A percentile compares a stretch with the other conserved stretches of the same genome.
phyloP scores from a whole-genome alignment of 768 basidiomycete genomes.

The Galerina marginata region DNA sequence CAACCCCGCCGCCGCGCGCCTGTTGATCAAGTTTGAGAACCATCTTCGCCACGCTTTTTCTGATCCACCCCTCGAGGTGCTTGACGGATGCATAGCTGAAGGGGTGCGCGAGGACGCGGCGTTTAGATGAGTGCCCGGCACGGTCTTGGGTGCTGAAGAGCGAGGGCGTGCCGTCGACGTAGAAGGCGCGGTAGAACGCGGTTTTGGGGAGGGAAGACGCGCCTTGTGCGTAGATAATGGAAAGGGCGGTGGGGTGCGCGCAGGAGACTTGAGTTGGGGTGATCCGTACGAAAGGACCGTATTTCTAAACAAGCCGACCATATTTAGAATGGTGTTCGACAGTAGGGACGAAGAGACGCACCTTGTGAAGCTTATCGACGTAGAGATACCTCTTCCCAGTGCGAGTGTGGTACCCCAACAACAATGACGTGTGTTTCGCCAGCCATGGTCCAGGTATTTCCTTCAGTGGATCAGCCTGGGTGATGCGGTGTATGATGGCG shows the following conservation, averaged over 20 bases:
- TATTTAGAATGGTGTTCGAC: no score
- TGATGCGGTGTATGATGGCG: background rate
- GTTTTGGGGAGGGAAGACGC: slow-evolving; percentile 8
- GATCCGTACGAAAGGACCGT: slow-evolving; percentile 5
- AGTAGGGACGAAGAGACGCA: background rate
- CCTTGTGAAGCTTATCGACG: slow-evolving; percentile 8
- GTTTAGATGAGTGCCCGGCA: slow-evolving; percentile 1
- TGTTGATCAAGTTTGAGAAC: background rate
- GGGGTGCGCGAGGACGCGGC: slow-evolving; percentile 7
- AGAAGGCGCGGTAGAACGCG: slow-evolving; percentile 8
- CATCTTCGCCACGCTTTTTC: slow-evolving; percentile 2
- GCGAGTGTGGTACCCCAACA: slow-evolving; percentile 7
- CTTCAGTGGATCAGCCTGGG: slow-evolving; percentile 2
- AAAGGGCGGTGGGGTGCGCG: background rate
- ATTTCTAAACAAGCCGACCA: background rate
- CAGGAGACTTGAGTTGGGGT: slow-evolving; percentile 7
- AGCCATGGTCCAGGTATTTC: slow-evolving; percentile 8
- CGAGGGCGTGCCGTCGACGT: slow-evolving; percentile 3
- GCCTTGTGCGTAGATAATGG: slow-evolving; percentile 7
- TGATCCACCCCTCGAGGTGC: slow-evolving; percentile 9
- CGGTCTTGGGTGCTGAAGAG: slow-evolving; percentile 13
- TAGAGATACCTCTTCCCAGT: slow-evolving; percentile 8
- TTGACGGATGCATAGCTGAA: slow-evolving; percentile 9
- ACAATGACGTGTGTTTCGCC: slow-evolving; percentile 7
- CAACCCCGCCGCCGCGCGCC: background rate